Percentiles rank a stretch among this genome's conserved stretches.
Evolutionary conservation across 495 filamentous ascomycete species (phyloP).

Genomic region (Geopyxis carbonaria): DNA sequence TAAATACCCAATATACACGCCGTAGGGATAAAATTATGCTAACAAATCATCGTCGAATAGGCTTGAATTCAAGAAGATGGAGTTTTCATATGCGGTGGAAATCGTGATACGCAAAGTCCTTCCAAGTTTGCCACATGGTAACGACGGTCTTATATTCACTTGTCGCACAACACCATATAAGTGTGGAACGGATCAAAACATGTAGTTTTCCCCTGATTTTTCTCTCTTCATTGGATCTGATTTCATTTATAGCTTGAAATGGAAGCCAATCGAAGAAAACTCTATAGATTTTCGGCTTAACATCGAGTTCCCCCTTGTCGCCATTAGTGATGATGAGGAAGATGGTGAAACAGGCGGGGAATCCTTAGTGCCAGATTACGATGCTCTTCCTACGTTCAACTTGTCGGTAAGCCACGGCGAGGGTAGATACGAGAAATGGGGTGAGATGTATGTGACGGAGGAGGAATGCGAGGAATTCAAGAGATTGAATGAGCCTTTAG

Average conservation of each 20-base stretch:
- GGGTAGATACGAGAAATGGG: slow-evolving; percentile 40
- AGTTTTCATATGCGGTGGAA: slow-evolving; percentile 72
- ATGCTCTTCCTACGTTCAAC: slow-evolving; percentile 39
- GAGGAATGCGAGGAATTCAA: slow-evolving; percentile 76
- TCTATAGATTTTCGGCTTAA: slow-evolving; percentile 75
- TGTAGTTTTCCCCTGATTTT: slow-evolving; percentile 11
- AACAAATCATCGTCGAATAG: slow-evolving; percentile 19
- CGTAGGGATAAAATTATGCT: too few species aligned
- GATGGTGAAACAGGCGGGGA: slow-evolving; percentile 10
- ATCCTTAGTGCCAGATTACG: slow-evolving; percentile 32
- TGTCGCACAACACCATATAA: slow-evolving; percentile 70
- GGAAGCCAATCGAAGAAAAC: slow-evolving; percentile 88
- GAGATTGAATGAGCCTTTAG: slow-evolving; percentile 45
- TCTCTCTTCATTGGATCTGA: neutral
- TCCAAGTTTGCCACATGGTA: slow-evolving; percentile 70
- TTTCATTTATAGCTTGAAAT: slow-evolving; percentile 79
- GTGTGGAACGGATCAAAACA: slow-evolving; percentile 56
- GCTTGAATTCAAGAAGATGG: slow-evolving; percentile 69
- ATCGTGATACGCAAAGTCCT: slow-evolving; percentile 80
- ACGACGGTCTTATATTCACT: slow-evolving; percentile 93
- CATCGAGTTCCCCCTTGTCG: slow-evolving; percentile 52
- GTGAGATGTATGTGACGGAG: slow-evolving; percentile 48
- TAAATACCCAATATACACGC: slow-evolving; percentile 6
- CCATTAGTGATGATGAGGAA: slow-evolving; percentile 31
- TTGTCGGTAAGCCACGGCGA: slow-evolving; percentile 38